These are phyloP conservation scores for Sutorius eximius DNA, from an alignment of 1,284 basidiomycete genomes.

Conservation along the genomic window DNA sequence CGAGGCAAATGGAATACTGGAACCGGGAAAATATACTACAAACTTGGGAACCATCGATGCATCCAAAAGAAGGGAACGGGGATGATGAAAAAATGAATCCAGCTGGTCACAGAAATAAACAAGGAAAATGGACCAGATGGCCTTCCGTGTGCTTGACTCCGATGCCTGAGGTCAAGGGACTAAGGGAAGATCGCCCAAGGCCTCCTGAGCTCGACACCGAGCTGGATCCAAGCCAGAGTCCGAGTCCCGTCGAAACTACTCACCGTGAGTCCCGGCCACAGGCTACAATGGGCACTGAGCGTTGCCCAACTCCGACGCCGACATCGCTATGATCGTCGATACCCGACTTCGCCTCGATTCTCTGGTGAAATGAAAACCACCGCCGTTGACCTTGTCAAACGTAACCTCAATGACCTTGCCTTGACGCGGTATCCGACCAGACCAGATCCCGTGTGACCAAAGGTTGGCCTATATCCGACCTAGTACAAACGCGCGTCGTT, in stretches of 20 bases:
- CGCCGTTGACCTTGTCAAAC: background rate
- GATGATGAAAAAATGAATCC: background rate
- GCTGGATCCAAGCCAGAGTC: background rate
- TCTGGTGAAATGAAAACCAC: background rate
- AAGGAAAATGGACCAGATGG: constrained; percentile 2
- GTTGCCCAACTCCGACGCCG: background rate
- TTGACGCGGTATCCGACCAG: background rate
- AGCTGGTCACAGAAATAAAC: background rate
- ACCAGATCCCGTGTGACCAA: background rate
- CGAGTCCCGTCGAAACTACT: background rate
- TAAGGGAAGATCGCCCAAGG: background rate
- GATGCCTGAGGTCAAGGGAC: background rate
- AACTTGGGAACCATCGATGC: background rate
- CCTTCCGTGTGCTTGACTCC: background rate
- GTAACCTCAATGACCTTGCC: background rate
- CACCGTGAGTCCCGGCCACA: background rate
- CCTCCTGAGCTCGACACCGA: background rate
- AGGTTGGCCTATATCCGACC: background rate
- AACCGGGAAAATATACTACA: background rate
- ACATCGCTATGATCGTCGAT: background rate
- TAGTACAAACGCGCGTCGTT: background rate
- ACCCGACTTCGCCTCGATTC: background rate
- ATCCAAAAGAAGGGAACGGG: background rate
- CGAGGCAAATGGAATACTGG: background rate
- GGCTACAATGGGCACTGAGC: background rate